phyloP scores from a whole-genome alignment of 768 basidiomycete species.

The Leccinum rimulosum region DNA sequence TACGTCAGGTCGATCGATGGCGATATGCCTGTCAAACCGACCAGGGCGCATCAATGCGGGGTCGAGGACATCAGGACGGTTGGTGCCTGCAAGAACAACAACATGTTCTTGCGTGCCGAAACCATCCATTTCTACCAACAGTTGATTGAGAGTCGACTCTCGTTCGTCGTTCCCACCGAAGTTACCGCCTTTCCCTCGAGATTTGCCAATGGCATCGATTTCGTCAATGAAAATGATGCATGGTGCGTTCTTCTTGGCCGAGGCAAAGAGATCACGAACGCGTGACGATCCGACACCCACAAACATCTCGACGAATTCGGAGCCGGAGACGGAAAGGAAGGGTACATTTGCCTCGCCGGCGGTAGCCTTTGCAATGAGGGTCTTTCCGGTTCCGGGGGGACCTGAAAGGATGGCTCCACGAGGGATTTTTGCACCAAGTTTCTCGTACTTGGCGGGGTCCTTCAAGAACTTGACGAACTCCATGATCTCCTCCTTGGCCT shows the following conservation, averaged over 20 bases:
- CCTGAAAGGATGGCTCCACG: slow-evolving; percentile 93
- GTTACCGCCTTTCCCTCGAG: slow-evolving; percentile 72
- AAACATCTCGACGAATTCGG: slow-evolving; percentile 99
- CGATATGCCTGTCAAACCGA: slow-evolving; percentile 95
- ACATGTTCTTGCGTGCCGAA: slow-evolving; percentile 97
- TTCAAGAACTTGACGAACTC: slow-evolving; percentile 99
- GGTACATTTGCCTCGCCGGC: slow-evolving; percentile 98
- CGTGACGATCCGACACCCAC: slow-evolving; percentile 98
- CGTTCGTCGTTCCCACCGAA: slow-evolving; percentile 97
- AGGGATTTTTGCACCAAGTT: slow-evolving; percentile 95
- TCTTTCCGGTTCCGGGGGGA: slow-evolving; percentile 98
- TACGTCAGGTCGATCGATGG: slow-evolving; percentile 93
- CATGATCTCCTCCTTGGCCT: slow-evolving; percentile 99
- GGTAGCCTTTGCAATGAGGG: slow-evolving; percentile 95
- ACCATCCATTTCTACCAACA: slow-evolving; percentile 99
- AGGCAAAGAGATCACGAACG: slow-evolving; percentile 95
- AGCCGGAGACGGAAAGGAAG: slow-evolving; percentile 97
- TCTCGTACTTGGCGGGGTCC: slow-evolving; percentile 92
- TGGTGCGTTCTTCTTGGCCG: slow-evolving; percentile 95
- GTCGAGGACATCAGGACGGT: slow-evolving; percentile 95
- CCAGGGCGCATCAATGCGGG: slow-evolving; percentile 95
- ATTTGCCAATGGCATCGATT: slow-evolving; percentile 98
- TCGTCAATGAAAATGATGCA: slow-evolving; percentile 99
- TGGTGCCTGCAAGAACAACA: slow-evolving; percentile 95
- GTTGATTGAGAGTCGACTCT: slow-evolving; percentile 95